A percentile compares a stretch with the other conserved stretches of the same genome.
Conservation (phyloP, 495 filamentous ascomycete species). For the Jackrogersella multiformis region DNA sequence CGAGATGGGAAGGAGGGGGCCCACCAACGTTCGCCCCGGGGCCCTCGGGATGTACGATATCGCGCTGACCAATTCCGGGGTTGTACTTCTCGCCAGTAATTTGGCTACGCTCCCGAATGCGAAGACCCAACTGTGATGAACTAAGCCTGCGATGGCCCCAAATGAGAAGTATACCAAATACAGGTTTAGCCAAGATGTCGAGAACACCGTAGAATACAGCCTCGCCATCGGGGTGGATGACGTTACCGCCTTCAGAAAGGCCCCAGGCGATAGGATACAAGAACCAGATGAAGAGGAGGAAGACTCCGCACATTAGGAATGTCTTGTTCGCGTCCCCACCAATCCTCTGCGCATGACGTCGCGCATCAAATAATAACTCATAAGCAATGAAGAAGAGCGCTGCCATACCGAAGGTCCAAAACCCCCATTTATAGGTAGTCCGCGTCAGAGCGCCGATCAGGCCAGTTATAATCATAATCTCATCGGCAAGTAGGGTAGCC, state of each 20-base stretch:
- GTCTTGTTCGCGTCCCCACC: constrained; percentile 59
- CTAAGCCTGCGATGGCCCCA: constrained; percentile 66
- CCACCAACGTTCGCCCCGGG: constrained; percentile 34
- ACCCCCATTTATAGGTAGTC: constrained; percentile 72
- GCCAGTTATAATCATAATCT: constrained; percentile 71
- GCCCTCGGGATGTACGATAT: constrained; percentile 28
- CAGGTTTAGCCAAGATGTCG: constrained; percentile 68
- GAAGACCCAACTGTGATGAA: constrained; percentile 58
- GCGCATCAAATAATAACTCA: constrained; percentile 61
- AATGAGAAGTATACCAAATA: constrained; percentile 60
- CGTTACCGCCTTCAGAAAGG: constrained; percentile 72
- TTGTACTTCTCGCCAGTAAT: constrained; percentile 32
- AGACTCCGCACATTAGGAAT: constrained; percentile 63
- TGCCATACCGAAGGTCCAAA: constrained; percentile 69
- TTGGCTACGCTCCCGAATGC: constrained; percentile 40
- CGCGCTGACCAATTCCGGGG: neutral
- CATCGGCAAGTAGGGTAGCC: constrained; percentile 66
- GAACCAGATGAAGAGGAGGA: constrained; percentile 65
- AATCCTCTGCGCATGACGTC: constrained; percentile 61
- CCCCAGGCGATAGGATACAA: constrained; percentile 78
- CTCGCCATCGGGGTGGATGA: constrained; percentile 69
- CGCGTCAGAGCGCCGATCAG: constrained; percentile 68
- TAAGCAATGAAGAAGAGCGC: constrained; percentile 67
- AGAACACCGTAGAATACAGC: constrained; percentile 76
- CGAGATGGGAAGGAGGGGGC: neutral